phyloP scores from a whole-genome alignment of 2,329 filamentous ascomycete species.

The Aureobasidium namibiae region DNA sequence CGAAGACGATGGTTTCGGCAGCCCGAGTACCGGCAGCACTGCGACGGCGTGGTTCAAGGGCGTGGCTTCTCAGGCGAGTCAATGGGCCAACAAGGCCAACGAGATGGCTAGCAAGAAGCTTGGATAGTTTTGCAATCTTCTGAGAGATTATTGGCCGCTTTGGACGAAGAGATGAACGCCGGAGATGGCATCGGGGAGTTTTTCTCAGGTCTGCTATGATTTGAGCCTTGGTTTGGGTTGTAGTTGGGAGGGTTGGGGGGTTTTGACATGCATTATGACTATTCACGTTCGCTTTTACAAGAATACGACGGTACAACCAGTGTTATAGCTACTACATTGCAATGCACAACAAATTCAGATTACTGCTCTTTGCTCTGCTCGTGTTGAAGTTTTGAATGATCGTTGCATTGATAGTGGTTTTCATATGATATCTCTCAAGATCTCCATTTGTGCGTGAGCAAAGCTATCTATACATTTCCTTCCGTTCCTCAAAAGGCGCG shows the following conservation, averaged over 20 bases:
- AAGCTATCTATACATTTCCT: not conserved
- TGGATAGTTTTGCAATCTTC: not conserved
- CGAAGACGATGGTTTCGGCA: slow-evolving; percentile 23
- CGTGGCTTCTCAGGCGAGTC: slow-evolving; percentile 32
- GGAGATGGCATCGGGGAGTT: not conserved
- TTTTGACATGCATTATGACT: not conserved
- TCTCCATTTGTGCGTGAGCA: not conserved
- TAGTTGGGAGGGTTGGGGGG: not conserved
- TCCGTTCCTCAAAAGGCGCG: not conserved
- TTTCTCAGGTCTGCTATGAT: too few species aligned
- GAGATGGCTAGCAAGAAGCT: slow-evolving; percentile 5
- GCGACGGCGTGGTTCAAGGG: slow-evolving; percentile 33
- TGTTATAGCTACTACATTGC: not conserved
- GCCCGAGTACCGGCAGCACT: slow-evolving; percentile 29
- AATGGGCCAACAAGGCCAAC: not conserved
- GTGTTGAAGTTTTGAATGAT: too few species aligned
- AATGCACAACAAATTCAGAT: not conserved
- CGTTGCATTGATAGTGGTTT: not conserved
- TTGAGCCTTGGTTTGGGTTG: not conserved
- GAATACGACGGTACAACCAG: not conserved
- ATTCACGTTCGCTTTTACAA: not conserved
- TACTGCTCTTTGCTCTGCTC: not conserved
- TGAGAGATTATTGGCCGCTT: too few species aligned
- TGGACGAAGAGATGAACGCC: not conserved
- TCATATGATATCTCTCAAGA: not conserved